Evolutionary conservation across 2,329 filamentous ascomycete genomes (phyloP).

Genomic region (Penicillium sp.): DNA sequence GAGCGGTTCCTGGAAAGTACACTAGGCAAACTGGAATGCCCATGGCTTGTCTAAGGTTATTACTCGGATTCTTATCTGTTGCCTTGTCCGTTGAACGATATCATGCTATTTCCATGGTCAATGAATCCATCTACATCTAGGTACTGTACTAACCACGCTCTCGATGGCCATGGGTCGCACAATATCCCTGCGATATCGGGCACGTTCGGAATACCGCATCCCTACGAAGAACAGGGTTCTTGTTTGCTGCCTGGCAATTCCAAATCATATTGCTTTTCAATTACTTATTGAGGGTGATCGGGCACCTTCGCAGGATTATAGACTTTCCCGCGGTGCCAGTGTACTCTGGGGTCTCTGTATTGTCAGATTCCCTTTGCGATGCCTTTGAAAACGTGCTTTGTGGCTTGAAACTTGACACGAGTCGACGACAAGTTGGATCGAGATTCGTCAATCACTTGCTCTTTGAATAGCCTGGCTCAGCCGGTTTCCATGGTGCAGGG

Average conservation of each 20-base stretch:
- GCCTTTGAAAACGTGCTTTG: constrained; percentile 30
- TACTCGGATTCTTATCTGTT: background rate
- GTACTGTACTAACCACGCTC: too few relatives aligned
- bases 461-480: background rate
- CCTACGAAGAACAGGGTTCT: background rate
- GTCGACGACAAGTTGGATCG: constrained; percentile 39
- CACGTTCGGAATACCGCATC: background rate
- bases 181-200: background rate
- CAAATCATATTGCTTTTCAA: background rate
- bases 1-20: background rate
- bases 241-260: background rate
- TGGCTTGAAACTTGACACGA: constrained; percentile 33
- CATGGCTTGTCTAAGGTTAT: background rate
- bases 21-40: background rate
- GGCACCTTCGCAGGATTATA: constrained; percentile 23
- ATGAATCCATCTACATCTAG: too few relatives aligned
- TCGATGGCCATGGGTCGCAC: background rate
- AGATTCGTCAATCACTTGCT: constrained; percentile 45
- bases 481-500: background rate
- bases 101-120: too few relatives aligned
- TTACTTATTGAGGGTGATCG: background rate
- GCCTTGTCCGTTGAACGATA: background rate
- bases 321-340: constrained; percentile 40
- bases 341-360: too few relatives aligned
- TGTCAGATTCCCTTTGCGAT: too few relatives aligned